A percentile compares a stretch with the other conserved stretches of the same genome.
phyloP scores from a whole-genome alignment of 768 basidiomycete genomes.

The Boletus subcaerulescens region DNA sequence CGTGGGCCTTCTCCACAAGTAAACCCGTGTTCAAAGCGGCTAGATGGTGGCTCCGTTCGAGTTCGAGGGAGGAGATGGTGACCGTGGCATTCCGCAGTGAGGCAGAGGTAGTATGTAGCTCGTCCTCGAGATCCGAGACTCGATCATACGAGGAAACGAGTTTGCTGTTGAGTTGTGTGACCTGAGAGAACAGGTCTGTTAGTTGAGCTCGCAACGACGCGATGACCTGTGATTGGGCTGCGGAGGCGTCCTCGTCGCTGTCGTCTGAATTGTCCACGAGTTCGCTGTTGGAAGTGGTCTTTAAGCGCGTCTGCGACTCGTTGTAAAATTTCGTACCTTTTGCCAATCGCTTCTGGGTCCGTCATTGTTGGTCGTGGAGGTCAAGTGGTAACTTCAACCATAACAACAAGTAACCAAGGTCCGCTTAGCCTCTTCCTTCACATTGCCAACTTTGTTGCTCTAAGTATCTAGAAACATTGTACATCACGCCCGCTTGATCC shows the following conservation, averaged over 20 bases:
- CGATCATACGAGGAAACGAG: constrained; percentile 91
- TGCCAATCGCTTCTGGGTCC: constrained; percentile 3
- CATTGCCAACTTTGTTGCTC: too few species aligned
- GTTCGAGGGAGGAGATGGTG: constrained; percentile 75
- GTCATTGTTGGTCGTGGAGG: constrained; percentile 11
- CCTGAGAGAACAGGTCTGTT: constrained; percentile 85
- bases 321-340: constrained; percentile 13
- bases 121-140: constrained; percentile 90
- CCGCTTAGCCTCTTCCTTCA: background rate
- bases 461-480: too few species aligned
- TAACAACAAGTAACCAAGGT: background rate
- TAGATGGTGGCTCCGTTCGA: constrained; percentile 83
- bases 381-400: constrained; percentile 14
- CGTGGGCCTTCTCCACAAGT: constrained; percentile 87
- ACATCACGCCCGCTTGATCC: constrained; percentile 42
- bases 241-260: constrained; percentile 35
- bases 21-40: constrained; percentile 88
- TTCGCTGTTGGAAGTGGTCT: background rate
- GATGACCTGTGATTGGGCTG: constrained; percentile 85
- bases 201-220: constrained; percentile 76
- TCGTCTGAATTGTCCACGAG: constrained; percentile 8
- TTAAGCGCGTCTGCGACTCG: constrained; percentile 2
- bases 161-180: constrained; percentile 87
- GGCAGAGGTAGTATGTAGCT: constrained; percentile 65
- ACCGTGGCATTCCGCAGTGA: constrained; percentile 58